Percentiles rank a stretch among this genome's conserved stretches.
phyloP scores from a whole-genome alignment of 2,329 filamentous ascomycete genomes.

The Fusarium verrucosum region DNA sequence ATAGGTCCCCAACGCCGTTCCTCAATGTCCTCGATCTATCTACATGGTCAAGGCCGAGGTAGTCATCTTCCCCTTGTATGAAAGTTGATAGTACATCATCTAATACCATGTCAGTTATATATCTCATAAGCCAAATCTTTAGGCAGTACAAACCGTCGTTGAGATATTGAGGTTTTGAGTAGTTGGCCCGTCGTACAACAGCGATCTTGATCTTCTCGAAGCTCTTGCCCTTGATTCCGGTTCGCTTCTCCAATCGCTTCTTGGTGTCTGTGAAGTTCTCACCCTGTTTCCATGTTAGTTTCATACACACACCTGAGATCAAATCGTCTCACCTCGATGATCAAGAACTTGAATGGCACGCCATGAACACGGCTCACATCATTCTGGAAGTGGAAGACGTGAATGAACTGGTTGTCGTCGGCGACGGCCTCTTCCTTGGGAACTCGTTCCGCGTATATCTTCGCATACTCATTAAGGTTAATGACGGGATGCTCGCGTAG shows the following conservation, averaged over 20 bases:
- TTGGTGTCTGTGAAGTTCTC: conserved; percentile 92
- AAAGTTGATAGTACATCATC: conserved; percentile 68
- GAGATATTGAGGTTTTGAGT: conserved; percentile 82
- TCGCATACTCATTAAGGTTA: conserved; percentile 85
- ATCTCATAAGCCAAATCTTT: background rate
- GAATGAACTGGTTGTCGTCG: conserved; percentile 69
- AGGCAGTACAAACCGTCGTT: conserved; percentile 73
- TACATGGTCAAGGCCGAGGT: conserved; percentile 71
- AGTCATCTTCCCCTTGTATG: conserved; percentile 65
- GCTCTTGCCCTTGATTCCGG: conserved; percentile 95
- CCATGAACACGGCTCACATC: conserved; percentile 87
- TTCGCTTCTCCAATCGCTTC: conserved; percentile 91
- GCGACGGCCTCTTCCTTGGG: conserved; percentile 75
- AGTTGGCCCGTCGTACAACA: conserved; percentile 74
- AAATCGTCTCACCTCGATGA: conserved; percentile 73
- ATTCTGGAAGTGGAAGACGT: conserved; percentile 91
- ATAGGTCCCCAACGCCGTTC: conserved; percentile 71
- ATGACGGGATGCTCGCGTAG: conserved; percentile 75
- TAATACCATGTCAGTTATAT: conserved; percentile 47
- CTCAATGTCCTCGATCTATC: conserved; percentile 67
- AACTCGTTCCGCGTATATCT: conserved; percentile 81
- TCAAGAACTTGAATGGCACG: conserved; percentile 87
- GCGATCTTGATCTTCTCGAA: conserved; percentile 99
- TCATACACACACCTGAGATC: too few relatives aligned
- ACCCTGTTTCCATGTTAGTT: conserved; percentile 59